phyloP scores from a whole-genome alignment of 768 basidiomycete species.

The Xerocomellus intermedius region DNA sequence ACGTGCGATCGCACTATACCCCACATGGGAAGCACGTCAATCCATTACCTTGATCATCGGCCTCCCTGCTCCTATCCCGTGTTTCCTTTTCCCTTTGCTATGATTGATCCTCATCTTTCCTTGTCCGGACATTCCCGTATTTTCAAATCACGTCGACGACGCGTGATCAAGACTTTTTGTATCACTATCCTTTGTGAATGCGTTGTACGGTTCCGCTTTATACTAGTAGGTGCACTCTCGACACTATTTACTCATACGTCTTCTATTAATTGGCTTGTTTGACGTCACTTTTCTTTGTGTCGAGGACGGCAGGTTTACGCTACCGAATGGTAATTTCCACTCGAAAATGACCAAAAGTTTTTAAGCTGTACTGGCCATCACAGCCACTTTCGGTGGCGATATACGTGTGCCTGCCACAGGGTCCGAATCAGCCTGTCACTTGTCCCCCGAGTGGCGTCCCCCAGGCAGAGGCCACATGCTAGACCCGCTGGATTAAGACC shows the following conservation, averaged over 20 bases:
- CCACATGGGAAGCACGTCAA: slow-evolving; percentile 48
- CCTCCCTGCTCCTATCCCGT: slow-evolving; percentile 14
- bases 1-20: slow-evolving; percentile 38
- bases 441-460: slow-evolving; percentile 3
- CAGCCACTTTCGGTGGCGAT: slow-evolving; percentile 31
- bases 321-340: slow-evolving; percentile 24
- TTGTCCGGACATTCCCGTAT: slow-evolving; percentile 29
- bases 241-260: slow-evolving; percentile 34
- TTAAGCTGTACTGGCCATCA: slow-evolving; percentile 30
- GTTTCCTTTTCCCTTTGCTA: slow-evolving; percentile 17
- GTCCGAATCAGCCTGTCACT: slow-evolving; percentile 15
- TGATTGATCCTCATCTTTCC: slow-evolving; percentile 23
- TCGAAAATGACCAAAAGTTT: slow-evolving; percentile 21
- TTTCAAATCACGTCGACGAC: slow-evolving; percentile 25
- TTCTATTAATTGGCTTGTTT: slow-evolving; percentile 27
- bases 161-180: slow-evolving; percentile 30
- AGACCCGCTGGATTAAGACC: slow-evolving; percentile 5
- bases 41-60: slow-evolving; percentile 41
- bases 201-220: slow-evolving; percentile 28
- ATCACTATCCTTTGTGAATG: slow-evolving; percentile 32
- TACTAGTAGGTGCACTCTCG: slow-evolving; percentile 35
- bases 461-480: slow-evolving; percentile 10
- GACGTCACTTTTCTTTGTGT: slow-evolving; percentile 17
- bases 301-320: slow-evolving; percentile 23
- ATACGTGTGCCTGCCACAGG: slow-evolving; percentile 10